Conservation (phyloP, 176 grass and related monocot species). For the Zizania latifolia region DNA sequence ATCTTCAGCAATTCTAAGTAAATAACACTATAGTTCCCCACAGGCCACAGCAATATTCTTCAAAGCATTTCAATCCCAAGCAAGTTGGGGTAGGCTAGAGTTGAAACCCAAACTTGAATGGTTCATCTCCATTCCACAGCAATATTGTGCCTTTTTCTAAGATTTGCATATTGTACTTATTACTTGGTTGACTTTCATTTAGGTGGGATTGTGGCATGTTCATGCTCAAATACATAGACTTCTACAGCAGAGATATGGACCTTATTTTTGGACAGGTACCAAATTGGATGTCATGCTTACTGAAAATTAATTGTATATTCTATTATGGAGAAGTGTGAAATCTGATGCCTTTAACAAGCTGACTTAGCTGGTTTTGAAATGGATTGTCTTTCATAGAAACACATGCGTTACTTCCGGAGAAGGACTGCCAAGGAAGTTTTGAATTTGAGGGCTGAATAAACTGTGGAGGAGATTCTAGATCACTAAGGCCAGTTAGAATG, state of each 20-base stretch:
- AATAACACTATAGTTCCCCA: neutral
- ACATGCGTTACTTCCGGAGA: conserved; percentile 76
- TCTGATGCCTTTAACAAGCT: neutral
- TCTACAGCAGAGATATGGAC: conserved; percentile 73
- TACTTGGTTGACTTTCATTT: neutral
- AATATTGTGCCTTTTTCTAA: neutral
- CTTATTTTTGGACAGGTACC: conserved; percentile 70
- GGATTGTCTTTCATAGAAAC: conserved; percentile 44
- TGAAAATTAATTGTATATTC: neutral
- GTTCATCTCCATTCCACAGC: no score
- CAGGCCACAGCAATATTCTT: no score
- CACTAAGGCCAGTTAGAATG: neutral
- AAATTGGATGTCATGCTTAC: neutral
- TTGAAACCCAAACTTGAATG: no score
- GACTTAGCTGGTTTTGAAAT: conserved; percentile 25
- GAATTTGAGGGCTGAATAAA: conserved; percentile 55
- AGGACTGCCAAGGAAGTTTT: conserved; percentile 77
- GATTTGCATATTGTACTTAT: neutral
- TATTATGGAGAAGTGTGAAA: neutral
- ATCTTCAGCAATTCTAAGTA: neutral
- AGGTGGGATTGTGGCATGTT: conserved; percentile 97
- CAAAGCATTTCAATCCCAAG: no score
- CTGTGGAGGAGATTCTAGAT: neutral
- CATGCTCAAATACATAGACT: conserved; percentile 94
- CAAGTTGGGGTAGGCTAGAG: no score